Conservation (phyloP, 805 yeast genomes). For the Candida ovalis region DNA sequence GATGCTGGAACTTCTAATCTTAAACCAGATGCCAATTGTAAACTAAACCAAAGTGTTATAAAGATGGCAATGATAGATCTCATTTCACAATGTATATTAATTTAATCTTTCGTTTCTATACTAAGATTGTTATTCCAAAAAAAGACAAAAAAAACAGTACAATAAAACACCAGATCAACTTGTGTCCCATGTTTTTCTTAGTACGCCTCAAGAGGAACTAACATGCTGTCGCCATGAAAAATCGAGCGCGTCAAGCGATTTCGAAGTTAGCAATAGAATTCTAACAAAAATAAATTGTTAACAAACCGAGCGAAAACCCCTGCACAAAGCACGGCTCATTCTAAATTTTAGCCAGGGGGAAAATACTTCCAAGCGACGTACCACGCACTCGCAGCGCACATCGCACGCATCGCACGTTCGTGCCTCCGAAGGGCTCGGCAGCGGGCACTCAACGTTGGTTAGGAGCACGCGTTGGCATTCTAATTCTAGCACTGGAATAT, state of each 20-base stretch:
- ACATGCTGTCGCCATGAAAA: background rate
- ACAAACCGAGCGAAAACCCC: background rate
- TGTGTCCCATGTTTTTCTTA: no score
- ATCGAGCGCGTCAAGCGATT: background rate
- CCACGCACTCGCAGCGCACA: no score
- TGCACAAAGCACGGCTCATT: no score
- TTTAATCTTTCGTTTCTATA: background rate
- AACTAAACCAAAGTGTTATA: constrained; percentile 6
- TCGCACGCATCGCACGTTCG: background rate
- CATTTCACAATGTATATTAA: background rate
- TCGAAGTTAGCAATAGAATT: no score
- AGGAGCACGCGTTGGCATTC: no score
- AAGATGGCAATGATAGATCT: constrained; percentile 6
- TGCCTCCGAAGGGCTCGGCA: background rate
- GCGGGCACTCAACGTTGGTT: background rate
- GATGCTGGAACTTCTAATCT: constrained; percentile 33
- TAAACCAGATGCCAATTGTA: constrained; percentile 17
- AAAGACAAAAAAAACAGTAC: background rate
- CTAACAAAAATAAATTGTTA: no score
- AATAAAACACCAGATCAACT: background rate
- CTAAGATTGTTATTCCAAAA: background rate
- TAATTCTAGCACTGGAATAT: no score
- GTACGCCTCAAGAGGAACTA: no score
- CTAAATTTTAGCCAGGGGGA: no score
- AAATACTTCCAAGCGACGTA: no score